Evolutionary conservation across 1,284 basidiomycete genomes (phyloP), one percentile per base, ranked within the genome.

Genomic region (Trametes pubescens): DNA sequence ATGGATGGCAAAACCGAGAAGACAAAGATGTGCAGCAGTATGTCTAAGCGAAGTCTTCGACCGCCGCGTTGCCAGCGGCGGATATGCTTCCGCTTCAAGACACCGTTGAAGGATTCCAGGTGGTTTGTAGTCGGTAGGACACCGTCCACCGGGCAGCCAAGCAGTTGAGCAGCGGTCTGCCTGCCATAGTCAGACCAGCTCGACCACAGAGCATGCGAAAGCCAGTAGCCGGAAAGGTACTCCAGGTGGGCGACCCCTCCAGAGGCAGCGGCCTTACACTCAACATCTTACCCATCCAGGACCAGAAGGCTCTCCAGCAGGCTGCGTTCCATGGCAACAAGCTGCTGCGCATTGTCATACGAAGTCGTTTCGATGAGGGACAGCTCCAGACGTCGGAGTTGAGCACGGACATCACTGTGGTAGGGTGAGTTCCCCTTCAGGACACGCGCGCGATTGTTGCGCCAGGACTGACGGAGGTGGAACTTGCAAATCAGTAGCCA

Each of bases 81-180:
- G 1, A 80, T 37, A 51, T 78, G 66, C 43, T 73, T 76, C 11
- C 64, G 49, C 64, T 81, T 80, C 1, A 81, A 65, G 7, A 75
- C 55, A 7, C 73, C 67, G 55, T 81, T 81, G 67, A 81, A 80
- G 0, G 77, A 75, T 60, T 81, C 78, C 0, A 81, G 73, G 61
- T 80, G 78, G 52, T 80, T 81, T 24, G 78, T 81, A 1, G 79
- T 81, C 0, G 77, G 71, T 21, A 79, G 54, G 7, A 80, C 71
- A 14, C 66, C 69, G 2, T 76, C 73, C 16, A 79, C 53, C 5
- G 68, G 63, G 22, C 65, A 32, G 0, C 61, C 56, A 4, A 79
- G 63, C 0, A 62, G 57, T 4, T 18, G 13, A 7, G 77, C 73
- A 37, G 75, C 76, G n/a, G 56, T 32, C 8, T 44, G 35, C 1